These are phyloP conservation scores for Coniochaeta sp. DNA, from an alignment of 2,329 filamentous ascomycete species.

Conservation along the genomic window DNA sequence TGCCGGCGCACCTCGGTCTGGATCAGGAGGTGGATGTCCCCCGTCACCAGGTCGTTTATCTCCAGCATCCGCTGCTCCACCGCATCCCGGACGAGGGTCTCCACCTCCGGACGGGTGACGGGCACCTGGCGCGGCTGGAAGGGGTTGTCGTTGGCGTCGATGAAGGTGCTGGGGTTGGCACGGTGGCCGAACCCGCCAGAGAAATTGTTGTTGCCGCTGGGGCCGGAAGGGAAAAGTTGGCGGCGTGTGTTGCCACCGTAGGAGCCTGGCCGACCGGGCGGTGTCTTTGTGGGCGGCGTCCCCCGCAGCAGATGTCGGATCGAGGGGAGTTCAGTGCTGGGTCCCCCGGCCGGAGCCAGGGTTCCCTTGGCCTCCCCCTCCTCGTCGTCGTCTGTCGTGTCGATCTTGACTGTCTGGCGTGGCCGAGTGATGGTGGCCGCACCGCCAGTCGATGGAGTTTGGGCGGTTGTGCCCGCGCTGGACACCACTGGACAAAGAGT, in stretches of 20 bases:
- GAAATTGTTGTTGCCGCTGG: background rate
- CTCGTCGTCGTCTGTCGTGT: background rate
- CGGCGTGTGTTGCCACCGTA: background rate
- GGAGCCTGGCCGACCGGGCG: too few species aligned
- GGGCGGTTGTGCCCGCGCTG: background rate
- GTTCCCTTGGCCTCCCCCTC: background rate
- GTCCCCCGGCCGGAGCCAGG: background rate
- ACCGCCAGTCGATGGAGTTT: background rate
- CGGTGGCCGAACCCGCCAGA: background rate
- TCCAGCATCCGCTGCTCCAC: background rate
- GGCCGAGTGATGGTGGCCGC: background rate
- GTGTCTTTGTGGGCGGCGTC: too few species aligned
- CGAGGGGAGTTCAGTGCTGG: background rate
- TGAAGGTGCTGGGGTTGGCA: background rate
- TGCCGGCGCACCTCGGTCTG: background rate
- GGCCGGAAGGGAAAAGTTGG: background rate
- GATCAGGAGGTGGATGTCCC: background rate
- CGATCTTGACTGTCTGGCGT: background rate
- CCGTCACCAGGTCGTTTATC: background rate
- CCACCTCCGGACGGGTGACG: background rate
- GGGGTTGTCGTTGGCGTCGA: background rate
- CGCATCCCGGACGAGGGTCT: background rate
- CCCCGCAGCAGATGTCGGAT: background rate
- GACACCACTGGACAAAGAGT: background rate
- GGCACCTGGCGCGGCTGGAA: background rate